Evolutionary conservation across 495 filamentous ascomycete genomes (phyloP).

Genomic region (Daldinia vernicosa): DNA sequence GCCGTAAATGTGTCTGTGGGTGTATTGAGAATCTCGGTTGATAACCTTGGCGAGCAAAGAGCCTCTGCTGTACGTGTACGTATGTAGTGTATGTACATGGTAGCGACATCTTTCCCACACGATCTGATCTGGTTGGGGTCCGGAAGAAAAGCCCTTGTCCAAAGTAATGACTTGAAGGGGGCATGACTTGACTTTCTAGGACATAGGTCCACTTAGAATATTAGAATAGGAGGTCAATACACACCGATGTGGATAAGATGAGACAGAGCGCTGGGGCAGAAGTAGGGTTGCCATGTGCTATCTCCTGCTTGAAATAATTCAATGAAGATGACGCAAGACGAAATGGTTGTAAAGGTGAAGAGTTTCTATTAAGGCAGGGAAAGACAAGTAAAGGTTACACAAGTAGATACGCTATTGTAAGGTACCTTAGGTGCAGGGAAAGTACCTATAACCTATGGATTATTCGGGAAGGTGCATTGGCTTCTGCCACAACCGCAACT

Average conservation of each 20-base stretch:
- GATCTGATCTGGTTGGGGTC: slow-evolving; percentile 27
- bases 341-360: slow-evolving; percentile 8
- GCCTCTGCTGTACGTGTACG: slow-evolving; percentile 20
- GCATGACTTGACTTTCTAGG: not conserved
- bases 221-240: slow-evolving; percentile 8
- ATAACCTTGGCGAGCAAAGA: slow-evolving; percentile 43
- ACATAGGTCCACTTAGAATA: slow-evolving; percentile 15
- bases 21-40: slow-evolving; percentile 44
- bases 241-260: not conserved
- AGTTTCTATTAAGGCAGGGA: not conserved
- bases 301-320: not conserved
- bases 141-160: slow-evolving; percentile 20
- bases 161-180: not conserved
- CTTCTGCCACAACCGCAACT: slow-evolving; percentile 22
- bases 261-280: not conserved
- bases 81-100: slow-evolving; percentile 4
- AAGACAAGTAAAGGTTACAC: not conserved
- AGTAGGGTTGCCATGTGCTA: slow-evolving; percentile 12
- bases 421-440: slow-evolving; percentile 1
- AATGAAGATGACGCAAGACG: slow-evolving; percentile 21
- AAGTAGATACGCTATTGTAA: not conserved
- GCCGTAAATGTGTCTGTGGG: slow-evolving; percentile 5
- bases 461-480: slow-evolving; percentile 31
- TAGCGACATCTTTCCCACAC: slow-evolving; percentile 28
- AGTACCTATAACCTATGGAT: too few species aligned